These are phyloP conservation scores for Ophiostoma triangulosporum DNA, from an alignment of 2,329 filamentous ascomycete species.

Conservation along the genomic window DNA sequence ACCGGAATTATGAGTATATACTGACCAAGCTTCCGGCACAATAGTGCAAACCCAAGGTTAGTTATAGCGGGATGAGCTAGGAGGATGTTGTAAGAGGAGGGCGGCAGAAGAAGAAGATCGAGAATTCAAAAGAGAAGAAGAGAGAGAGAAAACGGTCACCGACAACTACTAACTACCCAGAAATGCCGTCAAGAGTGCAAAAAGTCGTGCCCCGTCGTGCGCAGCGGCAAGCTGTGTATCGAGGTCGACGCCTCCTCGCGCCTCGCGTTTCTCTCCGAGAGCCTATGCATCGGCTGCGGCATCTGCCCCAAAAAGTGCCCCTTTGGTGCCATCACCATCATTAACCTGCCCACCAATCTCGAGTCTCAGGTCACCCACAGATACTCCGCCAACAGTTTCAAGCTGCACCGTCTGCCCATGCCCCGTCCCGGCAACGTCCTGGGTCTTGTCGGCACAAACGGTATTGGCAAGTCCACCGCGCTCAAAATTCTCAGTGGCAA, in stretches of 20 bases:
- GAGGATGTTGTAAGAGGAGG: not conserved
- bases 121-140: not conserved
- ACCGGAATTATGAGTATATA: conserved; percentile 16
- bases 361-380: conserved; percentile 96
- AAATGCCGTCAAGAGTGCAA: conserved; percentile 99
- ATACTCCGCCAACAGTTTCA: conserved; percentile 99
- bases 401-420: conserved; percentile 92
- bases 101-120: not conserved
- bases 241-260: conserved; percentile 81
- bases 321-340: conserved; percentile 97
- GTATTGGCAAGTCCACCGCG: conserved; percentile 99
- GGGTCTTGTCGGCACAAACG: conserved; percentile 95
- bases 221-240: conserved; percentile 81
- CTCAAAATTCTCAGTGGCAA: conserved; percentile 98
- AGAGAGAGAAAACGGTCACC: not conserved
- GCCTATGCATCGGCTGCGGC: conserved; percentile 93
- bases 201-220: conserved; percentile 94
- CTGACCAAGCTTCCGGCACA: conserved; percentile 18
- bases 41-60: conserved; percentile 79
- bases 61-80: not conserved
- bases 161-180: conserved; percentile 18
- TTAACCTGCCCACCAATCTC: conserved; percentile 99
- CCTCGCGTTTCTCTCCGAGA: conserved; percentile 93
- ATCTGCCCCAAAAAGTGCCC: conserved; percentile 99
- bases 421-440: conserved; percentile 90